phyloP scores from a whole-genome alignment of 306 rosid genomes.

The Medicago lupulina region DNA sequence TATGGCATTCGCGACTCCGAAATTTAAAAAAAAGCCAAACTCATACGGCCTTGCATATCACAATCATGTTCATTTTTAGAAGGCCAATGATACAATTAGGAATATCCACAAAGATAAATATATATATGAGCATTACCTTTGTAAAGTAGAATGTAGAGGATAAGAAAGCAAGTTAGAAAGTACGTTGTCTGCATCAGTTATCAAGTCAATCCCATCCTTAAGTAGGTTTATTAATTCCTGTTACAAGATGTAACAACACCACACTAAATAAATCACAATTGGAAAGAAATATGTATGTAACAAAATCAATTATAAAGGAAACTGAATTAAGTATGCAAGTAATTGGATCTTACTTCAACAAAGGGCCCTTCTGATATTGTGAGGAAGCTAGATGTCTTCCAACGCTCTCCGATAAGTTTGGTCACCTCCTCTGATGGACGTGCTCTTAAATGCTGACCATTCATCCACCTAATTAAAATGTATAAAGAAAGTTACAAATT shows the following conservation, averaged over 20 bases:
- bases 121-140: constrained; percentile 54
- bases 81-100: constrained; percentile 19
- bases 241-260: constrained; percentile 14
- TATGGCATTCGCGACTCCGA: not conserved
- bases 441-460: constrained; percentile 88
- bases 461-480: constrained; percentile 82
- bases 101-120: not conserved
- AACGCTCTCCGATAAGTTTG: constrained; percentile 73
- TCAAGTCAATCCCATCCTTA: constrained; percentile 87
- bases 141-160: constrained; percentile 74
- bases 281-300: constrained; percentile 35
- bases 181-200: constrained; percentile 77
- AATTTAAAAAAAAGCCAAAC: not conserved
- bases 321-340: constrained; percentile 37
- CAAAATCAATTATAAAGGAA: not conserved
- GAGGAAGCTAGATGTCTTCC: constrained; percentile 77
- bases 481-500: constrained; percentile 20
- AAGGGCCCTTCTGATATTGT: constrained; percentile 66
- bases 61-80: not conserved
- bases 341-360: constrained; percentile 65
- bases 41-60: not conserved
- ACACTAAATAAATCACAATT: constrained; percentile 4
- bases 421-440: constrained; percentile 70
- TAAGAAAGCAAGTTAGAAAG: constrained; percentile 82
- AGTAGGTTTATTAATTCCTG: constrained; percentile 86